phyloP scores from a whole-genome alignment of 1,139 yeast species.

The Pneumocystis sp. region DNA sequence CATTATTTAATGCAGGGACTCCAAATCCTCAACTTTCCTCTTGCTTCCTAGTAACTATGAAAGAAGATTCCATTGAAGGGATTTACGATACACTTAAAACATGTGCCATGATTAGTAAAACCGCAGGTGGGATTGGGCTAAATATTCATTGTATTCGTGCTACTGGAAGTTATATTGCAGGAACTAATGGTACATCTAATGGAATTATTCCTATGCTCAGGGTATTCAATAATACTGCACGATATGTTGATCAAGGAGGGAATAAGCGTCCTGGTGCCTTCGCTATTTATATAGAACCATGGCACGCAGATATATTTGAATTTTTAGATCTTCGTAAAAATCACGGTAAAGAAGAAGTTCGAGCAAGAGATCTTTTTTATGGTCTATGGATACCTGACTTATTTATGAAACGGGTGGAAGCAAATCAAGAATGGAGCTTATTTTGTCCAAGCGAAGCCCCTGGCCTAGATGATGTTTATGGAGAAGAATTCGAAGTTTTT shows the following conservation, averaged over 20 bases:
- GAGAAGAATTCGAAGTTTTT: conserved; percentile 52
- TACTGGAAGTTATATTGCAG: conserved; percentile 75
- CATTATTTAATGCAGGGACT: conserved; percentile 80
- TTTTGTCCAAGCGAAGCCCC: conserved; percentile 84
- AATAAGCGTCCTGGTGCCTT: conserved; percentile 90
- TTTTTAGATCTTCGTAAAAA: conserved; percentile 73
- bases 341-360: conserved; percentile 80
- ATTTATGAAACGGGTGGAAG: conserved; percentile 77
- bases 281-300: conserved; percentile 77
- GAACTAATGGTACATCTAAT: conserved; percentile 78
- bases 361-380: conserved; percentile 79
- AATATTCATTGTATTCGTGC: conserved; percentile 73
- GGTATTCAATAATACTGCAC: conserved; percentile 79
- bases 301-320: conserved; percentile 81
- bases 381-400: conserved; percentile 89
- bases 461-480: conserved; percentile 64
- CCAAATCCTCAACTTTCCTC: conserved; percentile 78
- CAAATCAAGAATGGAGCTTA: conserved; percentile 65
- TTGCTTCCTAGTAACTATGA: conserved; percentile 77
- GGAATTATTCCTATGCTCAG: conserved; percentile 84
- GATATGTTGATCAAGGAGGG: conserved; percentile 90
- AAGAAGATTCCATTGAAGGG: conserved; percentile 82
- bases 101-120: conserved; percentile 73
- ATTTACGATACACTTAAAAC: conserved; percentile 75
- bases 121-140: conserved; percentile 85